Evolutionary conservation across 306 rosid genomes (phyloP), one percentile per base, ranked within the genome.

Genomic region (Delonix regia): DNA sequence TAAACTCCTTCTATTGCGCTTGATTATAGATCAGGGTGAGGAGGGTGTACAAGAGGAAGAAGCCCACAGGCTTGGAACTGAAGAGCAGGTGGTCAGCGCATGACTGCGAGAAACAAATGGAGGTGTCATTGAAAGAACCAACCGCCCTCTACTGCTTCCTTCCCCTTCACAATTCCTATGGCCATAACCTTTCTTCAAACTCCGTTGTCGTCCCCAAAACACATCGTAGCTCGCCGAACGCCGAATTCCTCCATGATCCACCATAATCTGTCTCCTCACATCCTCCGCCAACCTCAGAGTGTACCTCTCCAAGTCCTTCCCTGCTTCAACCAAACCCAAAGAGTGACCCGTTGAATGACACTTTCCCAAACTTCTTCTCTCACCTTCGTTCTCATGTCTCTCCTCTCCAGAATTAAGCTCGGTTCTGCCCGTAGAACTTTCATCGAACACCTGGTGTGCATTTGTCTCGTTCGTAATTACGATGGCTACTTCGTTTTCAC

Each of bases 321-420:
- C 83, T 64, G 13, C 3, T 41, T 41, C 47, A 9, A 9, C 76
- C 86, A 56, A 24, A 47, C 65, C 78, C 65, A 80, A 61, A 0
- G 86, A 87, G 51, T 88, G 93, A 47, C 91, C 93, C 39, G 93
- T 90, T 11, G 96, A 87, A 55, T 90, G 85, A 0, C 89, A 91
- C 69, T 88, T 84, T 15, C 69, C 71, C 42, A 10, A 75, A 42
- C 51, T 76, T 80, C 68, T 41, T 9, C 34, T 13, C 1, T 6
- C 38, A 2, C 6, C 38, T 34, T 6, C 6, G 2, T 34, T 6
- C 38, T 34, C 38, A 34, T 34, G 2, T 6, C 2, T 34, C 6
- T 34, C 36, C 10, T 9, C 62, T 21, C 61, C 30, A 21, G 8
- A 55, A 22, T 27, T 10, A 55, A 55, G 15, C 6, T 48, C 70